phyloP scores from a whole-genome alignment of 768 basidiomycete genomes.

The Termitomyces titanicus region DNA sequence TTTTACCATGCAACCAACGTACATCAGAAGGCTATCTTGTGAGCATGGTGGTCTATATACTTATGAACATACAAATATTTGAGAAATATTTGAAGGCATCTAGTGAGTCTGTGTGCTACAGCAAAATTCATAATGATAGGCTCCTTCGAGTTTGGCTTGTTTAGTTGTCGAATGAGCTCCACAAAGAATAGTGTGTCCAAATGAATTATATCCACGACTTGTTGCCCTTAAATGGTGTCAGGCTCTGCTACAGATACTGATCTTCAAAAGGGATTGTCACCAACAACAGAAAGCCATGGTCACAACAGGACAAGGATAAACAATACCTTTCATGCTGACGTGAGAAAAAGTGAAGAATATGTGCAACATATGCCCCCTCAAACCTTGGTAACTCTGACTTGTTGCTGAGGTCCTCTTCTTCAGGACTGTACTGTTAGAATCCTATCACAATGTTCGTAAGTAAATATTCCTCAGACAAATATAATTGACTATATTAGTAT shows the following conservation, averaged over 20 bases:
- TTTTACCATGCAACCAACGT: no score
- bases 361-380: no score
- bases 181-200: slow-evolving; percentile 22
- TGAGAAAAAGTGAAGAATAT: slow-evolving; percentile 20
- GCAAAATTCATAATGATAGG: no score
- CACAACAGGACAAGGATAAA: slow-evolving; percentile 24
- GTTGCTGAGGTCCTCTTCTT: slow-evolving; percentile 12
- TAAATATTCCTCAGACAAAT: no score
- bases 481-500: no score
- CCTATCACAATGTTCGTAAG: no score
- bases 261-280: slow-evolving; percentile 17
- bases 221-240: slow-evolving; percentile 9
- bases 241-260: slow-evolving; percentile 29
- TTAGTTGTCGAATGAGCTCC: slow-evolving; percentile 23
- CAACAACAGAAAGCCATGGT: slow-evolving; percentile 21
- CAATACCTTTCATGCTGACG: slow-evolving; percentile 13
- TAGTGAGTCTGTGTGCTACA: no score
- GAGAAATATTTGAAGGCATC: no score
- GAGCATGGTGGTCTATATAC: no score
- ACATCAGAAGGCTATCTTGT: no score
- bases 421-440: slow-evolving; percentile 20
- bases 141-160: no score
- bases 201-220: slow-evolving; percentile 13
- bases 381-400: slow-evolving; percentile 20
- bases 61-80: no score